Percentiles rank a stretch among this genome's conserved stretches.
Conservation (phyloP, 306 rosid genomes). For the Lithocarpus polystachyus region DNA sequence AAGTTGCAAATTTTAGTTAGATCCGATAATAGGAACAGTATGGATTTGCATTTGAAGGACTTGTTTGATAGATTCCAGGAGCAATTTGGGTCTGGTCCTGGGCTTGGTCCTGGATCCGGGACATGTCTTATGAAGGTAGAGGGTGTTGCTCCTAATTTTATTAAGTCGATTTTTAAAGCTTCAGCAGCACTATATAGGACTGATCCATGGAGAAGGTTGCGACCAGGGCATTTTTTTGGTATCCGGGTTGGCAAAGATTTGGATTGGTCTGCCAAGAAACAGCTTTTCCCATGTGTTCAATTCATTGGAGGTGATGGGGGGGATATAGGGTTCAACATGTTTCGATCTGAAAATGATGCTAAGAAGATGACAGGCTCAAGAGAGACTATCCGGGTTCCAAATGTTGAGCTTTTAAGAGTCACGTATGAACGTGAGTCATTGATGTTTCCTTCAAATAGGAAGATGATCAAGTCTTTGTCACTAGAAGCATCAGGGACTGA, state of each 20-base stretch:
- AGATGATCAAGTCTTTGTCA: constrained; percentile 52
- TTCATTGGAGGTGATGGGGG: constrained; percentile 80
- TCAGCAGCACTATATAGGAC: constrained; percentile 60
- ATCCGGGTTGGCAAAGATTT: constrained; percentile 64
- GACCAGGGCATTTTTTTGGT: constrained; percentile 52
- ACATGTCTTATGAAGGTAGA: constrained; percentile 65
- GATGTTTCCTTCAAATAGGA: constrained; percentile 61
- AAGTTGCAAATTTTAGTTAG: neutral
- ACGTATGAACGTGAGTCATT: constrained; percentile 52
- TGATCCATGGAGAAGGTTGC: constrained; percentile 64
- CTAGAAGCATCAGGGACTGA: constrained; percentile 44
- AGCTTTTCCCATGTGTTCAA: constrained; percentile 57
- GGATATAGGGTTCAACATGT: constrained; percentile 58
- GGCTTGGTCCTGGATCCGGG: constrained; percentile 75
- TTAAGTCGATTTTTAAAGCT: constrained; percentile 56
- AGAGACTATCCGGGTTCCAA: constrained; percentile 50
- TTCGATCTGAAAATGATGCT: constrained; percentile 56
- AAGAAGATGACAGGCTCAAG: constrained; percentile 67
- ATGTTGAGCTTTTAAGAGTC: constrained; percentile 61
- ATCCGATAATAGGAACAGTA: constrained; percentile 20
- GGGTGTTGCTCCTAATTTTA: constrained; percentile 51
- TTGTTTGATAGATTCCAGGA: constrained; percentile 65
- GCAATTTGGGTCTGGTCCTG: constrained; percentile 70
- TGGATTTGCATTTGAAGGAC: constrained; percentile 75
- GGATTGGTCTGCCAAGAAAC: constrained; percentile 65